Percentiles rank a stretch among this genome's conserved stretches.
Conservation (phyloP, 106 monocot species). For the Xerophyta viscosa region DNA sequence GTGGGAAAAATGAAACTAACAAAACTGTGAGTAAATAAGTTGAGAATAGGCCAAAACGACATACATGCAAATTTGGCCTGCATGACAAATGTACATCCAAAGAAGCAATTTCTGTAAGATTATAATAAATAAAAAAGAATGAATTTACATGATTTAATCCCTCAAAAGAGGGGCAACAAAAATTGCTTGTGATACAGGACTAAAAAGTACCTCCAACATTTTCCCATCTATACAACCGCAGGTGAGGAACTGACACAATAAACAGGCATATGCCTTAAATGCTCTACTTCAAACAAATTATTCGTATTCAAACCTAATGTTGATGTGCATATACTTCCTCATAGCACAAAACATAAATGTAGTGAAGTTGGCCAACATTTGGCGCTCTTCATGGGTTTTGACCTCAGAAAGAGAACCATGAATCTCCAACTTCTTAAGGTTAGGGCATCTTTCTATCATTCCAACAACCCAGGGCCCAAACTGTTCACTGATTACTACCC, state of each 20-base stretch:
- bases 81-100: neutral
- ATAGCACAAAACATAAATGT: conserved; percentile 58
- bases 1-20: no score
- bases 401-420: conserved; percentile 89
- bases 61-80: no score
- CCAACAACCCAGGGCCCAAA: conserved; percentile 87
- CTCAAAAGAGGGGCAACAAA: neutral
- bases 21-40: no score
- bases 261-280: neutral
- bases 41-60: no score
- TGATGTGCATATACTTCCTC: conserved; percentile 73
- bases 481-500: conserved; percentile 80
- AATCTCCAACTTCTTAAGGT: conserved; percentile 73
- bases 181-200: conserved; percentile 1
- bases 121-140: neutral
- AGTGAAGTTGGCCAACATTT: conserved; percentile 72
- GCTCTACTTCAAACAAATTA: conserved; percentile 9
- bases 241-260: neutral
- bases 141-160: neutral
- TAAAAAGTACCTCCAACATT: neutral
- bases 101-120: neutral
- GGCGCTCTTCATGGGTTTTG: conserved; percentile 90
- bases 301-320: conserved; percentile 81
- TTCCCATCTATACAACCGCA: neutral
- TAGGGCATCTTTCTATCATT: conserved; percentile 86